These are phyloP conservation scores for Cytospora schulzeri DNA, from an alignment of 2,329 filamentous ascomycete species.

Conservation along the genomic window DNA sequence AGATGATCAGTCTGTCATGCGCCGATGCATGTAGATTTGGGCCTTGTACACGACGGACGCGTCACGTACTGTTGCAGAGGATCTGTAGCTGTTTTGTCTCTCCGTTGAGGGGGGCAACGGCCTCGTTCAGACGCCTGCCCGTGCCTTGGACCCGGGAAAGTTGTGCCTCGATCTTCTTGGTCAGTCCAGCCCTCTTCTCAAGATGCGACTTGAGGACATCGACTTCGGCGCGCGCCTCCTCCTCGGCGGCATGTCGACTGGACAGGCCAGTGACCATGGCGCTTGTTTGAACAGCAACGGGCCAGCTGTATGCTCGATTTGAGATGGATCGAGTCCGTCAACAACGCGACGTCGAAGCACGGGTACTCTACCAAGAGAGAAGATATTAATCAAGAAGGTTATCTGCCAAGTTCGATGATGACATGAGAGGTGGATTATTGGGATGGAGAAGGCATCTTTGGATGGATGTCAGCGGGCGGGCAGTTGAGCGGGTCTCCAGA, in stretches of 20 bases:
- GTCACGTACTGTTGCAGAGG: constrained; percentile 71
- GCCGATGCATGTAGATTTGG: background rate
- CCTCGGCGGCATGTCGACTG: constrained; percentile 58
- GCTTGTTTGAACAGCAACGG: background rate
- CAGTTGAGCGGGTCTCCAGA: background rate
- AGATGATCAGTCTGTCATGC: constrained; percentile 11
- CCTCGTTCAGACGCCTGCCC: constrained; percentile 87
- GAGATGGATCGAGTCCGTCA: background rate
- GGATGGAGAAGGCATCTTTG: background rate
- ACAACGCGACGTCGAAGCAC: background rate
- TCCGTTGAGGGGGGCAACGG: constrained; percentile 87
- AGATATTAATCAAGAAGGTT: background rate
- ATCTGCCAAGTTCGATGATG: background rate
- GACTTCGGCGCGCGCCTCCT: constrained; percentile 70
- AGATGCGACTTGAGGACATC: constrained; percentile 73
- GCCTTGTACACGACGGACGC: background rate
- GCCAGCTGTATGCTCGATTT: background rate
- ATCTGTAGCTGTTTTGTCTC: constrained; percentile 89
- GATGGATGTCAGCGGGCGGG: background rate
- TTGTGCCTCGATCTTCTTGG: constrained; percentile 92
- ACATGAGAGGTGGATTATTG: background rate
- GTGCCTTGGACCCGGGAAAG: constrained; percentile 81
- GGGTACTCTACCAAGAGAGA: background rate
- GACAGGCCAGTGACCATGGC: constrained; percentile 21
- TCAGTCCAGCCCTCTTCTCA: constrained; percentile 89